Percentiles rank a stretch among this genome's conserved stretches.
Conservation (phyloP, 768 basidiomycete genomes). For the Trametes cubensis region DNA sequence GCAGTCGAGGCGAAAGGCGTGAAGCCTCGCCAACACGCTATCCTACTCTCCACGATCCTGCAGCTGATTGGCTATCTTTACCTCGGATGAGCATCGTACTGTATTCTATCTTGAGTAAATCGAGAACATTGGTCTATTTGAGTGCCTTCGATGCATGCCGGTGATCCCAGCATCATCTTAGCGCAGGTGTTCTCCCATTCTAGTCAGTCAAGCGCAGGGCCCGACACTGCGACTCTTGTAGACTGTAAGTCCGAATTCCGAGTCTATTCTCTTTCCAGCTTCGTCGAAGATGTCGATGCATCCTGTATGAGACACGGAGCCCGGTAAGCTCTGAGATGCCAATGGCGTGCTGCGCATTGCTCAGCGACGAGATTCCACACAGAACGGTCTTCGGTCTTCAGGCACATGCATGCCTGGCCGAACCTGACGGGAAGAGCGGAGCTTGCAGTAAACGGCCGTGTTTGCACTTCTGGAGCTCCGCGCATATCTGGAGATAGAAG, state of each 20-base stretch:
- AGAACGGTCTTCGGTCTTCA: neutral
- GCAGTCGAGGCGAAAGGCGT: conserved; percentile 14
- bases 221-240: too few species aligned
- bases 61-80: neutral
- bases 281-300: too few species aligned
- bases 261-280: too few species aligned
- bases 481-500: conserved; percentile 3
- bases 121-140: too few species aligned
- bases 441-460: neutral
- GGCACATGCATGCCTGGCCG: neutral
- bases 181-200: too few species aligned
- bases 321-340: conserved; percentile 11
- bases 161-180: too few species aligned
- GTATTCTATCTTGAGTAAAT: too few species aligned
- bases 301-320: neutral
- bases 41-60: neutral
- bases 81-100: too few species aligned
- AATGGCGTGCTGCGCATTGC: conserved; percentile 9
- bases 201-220: too few species aligned
- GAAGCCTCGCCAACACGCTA: neutral
- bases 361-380: neutral
- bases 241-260: too few species aligned
- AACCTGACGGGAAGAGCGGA: conserved; percentile 1
- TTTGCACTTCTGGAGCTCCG: neutral
- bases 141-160: too few species aligned